These are phyloP conservation scores for Penicillium ucsense DNA, from an alignment of 495 filamentous ascomycete genomes.

Conservation along the genomic window DNA sequence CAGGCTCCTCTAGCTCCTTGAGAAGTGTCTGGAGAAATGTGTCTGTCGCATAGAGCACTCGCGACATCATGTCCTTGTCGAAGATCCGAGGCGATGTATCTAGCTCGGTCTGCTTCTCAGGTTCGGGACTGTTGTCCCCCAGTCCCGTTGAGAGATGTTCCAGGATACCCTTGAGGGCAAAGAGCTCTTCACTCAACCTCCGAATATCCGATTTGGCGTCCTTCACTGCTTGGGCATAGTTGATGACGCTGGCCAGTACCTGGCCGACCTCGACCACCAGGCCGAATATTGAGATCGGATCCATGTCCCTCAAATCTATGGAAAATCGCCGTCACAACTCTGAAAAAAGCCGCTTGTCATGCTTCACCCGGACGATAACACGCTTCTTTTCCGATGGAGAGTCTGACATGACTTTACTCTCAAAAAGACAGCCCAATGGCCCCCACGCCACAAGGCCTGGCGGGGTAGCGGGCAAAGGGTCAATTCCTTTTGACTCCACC, in stretches of 20 bases:
- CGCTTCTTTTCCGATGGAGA: not conserved
- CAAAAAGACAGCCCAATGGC: too few species aligned
- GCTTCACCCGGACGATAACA: not conserved
- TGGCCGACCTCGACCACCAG: slow-evolving; percentile 10
- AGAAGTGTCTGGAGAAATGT: slow-evolving; percentile 10
- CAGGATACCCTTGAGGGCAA: slow-evolving; percentile 13
- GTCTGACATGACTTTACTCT: too few species aligned
- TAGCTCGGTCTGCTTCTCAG: not conserved
- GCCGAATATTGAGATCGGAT: slow-evolving; percentile 13
- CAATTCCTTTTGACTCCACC: too few species aligned
- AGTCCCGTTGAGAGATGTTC: slow-evolving; percentile 8
- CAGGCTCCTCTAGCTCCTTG: slow-evolving; percentile 6
- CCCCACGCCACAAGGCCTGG: not conserved
- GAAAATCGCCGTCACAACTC: not conserved
- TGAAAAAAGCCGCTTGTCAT: not conserved
- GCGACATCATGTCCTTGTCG: slow-evolving; percentile 4
- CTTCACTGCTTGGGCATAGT: slow-evolving; percentile 11
- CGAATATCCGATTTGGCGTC: slow-evolving; percentile 12
- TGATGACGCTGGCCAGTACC: slow-evolving; percentile 8
- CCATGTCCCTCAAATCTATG: not conserved
- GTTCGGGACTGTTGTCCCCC: not conserved
- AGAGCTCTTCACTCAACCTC: slow-evolving; percentile 14
- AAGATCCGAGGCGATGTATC: not conserved
- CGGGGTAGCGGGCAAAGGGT: not conserved
- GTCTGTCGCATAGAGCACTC: slow-evolving; percentile 9